phyloP scores from a whole-genome alignment of 495 filamentous ascomycete genomes.

The Trichocladium antarcticum region DNA sequence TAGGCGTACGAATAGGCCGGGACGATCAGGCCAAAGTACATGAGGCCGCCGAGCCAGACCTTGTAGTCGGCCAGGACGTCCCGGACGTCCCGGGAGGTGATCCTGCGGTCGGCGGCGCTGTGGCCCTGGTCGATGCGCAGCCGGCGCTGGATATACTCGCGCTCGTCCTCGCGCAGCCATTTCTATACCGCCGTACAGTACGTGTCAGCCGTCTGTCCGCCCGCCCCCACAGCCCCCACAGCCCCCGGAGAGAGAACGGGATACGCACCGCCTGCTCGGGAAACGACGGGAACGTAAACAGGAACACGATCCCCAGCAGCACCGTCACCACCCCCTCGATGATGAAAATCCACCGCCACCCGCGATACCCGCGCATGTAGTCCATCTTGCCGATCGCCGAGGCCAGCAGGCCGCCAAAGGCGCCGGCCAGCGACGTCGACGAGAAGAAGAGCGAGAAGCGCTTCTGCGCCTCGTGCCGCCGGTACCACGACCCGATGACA shows the following conservation, averaged over 20 bases:
- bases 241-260: neutral
- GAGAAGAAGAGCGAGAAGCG: constrained; percentile 81
- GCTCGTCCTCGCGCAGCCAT: constrained; percentile 67
- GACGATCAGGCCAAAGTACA: constrained; percentile 85
- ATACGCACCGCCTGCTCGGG: constrained; percentile 27
- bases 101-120: constrained; percentile 53
- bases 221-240: too few species aligned
- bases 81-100: constrained; percentile 53
- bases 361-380: constrained; percentile 53
- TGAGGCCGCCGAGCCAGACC: constrained; percentile 64
- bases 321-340: constrained; percentile 66
- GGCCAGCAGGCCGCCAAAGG: constrained; percentile 76
- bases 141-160: constrained; percentile 58
- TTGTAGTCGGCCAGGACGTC: constrained; percentile 66
- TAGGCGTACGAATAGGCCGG: constrained; percentile 63
- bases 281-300: constrained; percentile 75
- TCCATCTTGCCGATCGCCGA: constrained; percentile 78
- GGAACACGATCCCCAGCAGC: constrained; percentile 58
- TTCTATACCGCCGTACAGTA: constrained; percentile 5
- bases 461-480: constrained; percentile 73
- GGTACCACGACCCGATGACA: constrained; percentile 76
- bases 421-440: constrained; percentile 70
- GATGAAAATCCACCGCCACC: constrained; percentile 81
- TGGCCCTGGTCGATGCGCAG: constrained; percentile 68
- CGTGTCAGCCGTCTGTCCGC: too few species aligned